Conservation (phyloP, 768 basidiomycete genomes). For the Epithele typhae region DNA sequence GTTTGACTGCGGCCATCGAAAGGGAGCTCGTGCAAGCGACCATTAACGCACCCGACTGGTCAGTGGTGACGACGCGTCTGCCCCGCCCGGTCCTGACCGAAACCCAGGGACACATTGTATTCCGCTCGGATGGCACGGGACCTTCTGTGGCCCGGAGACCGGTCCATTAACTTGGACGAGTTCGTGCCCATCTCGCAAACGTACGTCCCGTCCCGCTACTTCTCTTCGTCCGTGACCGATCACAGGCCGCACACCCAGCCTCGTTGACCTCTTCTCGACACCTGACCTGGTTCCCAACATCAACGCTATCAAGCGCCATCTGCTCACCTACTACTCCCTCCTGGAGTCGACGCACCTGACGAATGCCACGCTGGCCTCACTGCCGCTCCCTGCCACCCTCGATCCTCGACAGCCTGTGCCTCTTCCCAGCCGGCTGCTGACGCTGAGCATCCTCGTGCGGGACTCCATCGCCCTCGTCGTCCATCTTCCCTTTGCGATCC, state of each 20-base stretch:
- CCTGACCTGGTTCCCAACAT: conserved; percentile 58
- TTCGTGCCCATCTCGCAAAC: conserved; percentile 87
- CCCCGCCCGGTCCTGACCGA: too few relatives aligned
- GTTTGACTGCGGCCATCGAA: conserved; percentile 74
- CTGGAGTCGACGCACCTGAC: conserved; percentile 78
- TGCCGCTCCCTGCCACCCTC: conserved; percentile 80
- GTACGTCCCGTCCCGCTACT: conserved; percentile 42
- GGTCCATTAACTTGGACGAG: conserved; percentile 71
- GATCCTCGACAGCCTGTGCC: conserved; percentile 72
- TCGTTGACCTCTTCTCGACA: conserved; percentile 84
- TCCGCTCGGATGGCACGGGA: conserved; percentile 91
- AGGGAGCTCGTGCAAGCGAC: conserved; percentile 67
- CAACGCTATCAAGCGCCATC: conserved; percentile 55
- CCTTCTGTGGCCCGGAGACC: conserved; percentile 85
- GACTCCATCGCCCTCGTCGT: conserved; percentile 69
- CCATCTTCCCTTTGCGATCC: conserved; percentile 82
- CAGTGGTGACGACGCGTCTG: conserved; percentile 24
- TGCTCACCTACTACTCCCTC: conserved; percentile 87
- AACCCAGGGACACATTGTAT: conserved; percentile 79
- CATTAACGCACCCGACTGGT: conserved; percentile 95
- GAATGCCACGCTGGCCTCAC: conserved; percentile 76
- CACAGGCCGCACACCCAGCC: conserved; percentile 37
- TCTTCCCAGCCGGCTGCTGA: conserved; percentile 79
- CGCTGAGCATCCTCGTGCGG: conserved; percentile 71
- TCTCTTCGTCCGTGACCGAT: conserved; percentile 3